phyloP scores from a whole-genome alignment of 2,329 filamentous ascomycete genomes.

The Achaetomium macrosporum region DNA sequence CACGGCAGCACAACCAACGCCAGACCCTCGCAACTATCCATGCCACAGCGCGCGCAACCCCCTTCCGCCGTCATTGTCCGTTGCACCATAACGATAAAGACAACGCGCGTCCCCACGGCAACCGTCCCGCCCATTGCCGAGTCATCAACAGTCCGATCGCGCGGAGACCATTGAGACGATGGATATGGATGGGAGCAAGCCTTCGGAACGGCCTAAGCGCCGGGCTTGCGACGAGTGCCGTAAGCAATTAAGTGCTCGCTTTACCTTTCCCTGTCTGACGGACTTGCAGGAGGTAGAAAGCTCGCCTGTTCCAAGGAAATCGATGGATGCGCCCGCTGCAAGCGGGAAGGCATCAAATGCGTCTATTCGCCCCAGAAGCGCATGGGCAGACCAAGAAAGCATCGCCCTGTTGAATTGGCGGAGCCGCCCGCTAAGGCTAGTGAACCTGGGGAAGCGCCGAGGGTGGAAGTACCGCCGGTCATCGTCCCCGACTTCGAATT shows the following conservation, averaged over 20 bases:
- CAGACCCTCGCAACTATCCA: no score
- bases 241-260: constrained; percentile 33
- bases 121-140: neutral
- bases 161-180: neutral
- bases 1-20: no score
- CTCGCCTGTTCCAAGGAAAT: constrained; percentile 59
- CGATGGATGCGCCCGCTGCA: constrained; percentile 54
- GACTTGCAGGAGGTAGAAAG: constrained; percentile 51
- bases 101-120: neutral
- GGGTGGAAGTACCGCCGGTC: constrained; percentile 2
- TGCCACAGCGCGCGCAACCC: no score
- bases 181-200: constrained; percentile 4
- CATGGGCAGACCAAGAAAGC: constrained; percentile 61
- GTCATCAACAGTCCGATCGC: neutral
- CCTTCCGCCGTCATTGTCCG: no score
- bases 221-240: constrained; percentile 63
- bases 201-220: constrained; percentile 39
- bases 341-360: constrained; percentile 50
- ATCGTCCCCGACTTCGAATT: constrained; percentile 19
- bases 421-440: neutral
- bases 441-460: constrained; percentile 7
- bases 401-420: constrained; percentile 34
- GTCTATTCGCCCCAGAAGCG: constrained; percentile 60
- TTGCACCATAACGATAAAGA: neutral
- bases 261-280: constrained; percentile 8